Base-by-base conservation (phyloP, 306 rosid species). In the Vigna angularis region DNA sequence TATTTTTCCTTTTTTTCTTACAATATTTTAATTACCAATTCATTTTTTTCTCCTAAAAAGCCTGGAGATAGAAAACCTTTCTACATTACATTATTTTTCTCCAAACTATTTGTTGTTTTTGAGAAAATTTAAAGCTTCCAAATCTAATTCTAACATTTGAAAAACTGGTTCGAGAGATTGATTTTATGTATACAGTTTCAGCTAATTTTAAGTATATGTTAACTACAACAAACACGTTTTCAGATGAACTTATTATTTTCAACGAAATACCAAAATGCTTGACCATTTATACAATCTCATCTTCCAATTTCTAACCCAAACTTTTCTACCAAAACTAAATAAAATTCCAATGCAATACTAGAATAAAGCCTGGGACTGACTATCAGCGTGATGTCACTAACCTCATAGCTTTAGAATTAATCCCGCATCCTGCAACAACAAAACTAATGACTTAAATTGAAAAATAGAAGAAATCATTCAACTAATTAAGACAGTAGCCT, bases 371-470 rank as follows among this genome's bases (percentile, higher is more conserved):
- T 44, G 14, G 53, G 62, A 62, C 63, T 17, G 62, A 62, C 63
- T 17, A 59, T 59, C 9, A 22, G 69, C 66, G 50, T 65, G 22
- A 77, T 3, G 51, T 61, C 64, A 85, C 93, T 75, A 78, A 93
- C 98, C 94, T 89, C 34, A 49, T 61, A 18, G 85, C 81, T 73
- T 79, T 72, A 40, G 76, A 68, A 75, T 86, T 84, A 73, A 65
- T 65, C 61, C 72, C 67, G 79, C 88, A 42, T 72, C 94, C 98
- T 91, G 89, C 53, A 80, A 48, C 34, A 77, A 73, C 32, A 66
- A 47, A 38, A 13, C 34, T 34, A 47, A 57, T 18, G 55, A 59
- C 47, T 57, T 38, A 61, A 81, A 74, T 77, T 74, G 56, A 53
- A 65, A 20, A 68, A 49, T 63, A 40, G 65, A 55, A 61, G 18